A percentile compares a stretch with the other conserved stretches of the same genome.
Conservation (phyloP, 169 alveolate genomes). For the Miamiensis avidus region DNA sequence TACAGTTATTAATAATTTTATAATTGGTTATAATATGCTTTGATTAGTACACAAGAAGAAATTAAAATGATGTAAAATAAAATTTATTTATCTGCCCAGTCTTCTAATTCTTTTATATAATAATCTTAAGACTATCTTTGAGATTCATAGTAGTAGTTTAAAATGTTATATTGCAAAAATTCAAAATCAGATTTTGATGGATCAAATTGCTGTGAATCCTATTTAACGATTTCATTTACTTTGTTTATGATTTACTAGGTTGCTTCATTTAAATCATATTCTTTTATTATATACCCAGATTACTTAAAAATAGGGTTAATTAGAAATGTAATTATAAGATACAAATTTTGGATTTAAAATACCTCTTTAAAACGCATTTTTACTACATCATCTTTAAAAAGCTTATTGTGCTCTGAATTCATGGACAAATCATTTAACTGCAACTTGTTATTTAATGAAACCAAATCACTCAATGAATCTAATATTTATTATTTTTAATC, state of each 20-base stretch:
- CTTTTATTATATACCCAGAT: too few species aligned
- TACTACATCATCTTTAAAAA: not conserved
- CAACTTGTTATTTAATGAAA: not conserved
- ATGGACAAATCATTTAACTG: not conserved
- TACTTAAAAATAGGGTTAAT: too few species aligned
- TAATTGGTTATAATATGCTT: too few species aligned
- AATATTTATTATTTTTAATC: not conserved
- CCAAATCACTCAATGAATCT: not conserved
- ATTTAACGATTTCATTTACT: not conserved
- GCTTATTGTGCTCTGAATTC: not conserved
- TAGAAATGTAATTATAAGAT: too few species aligned
- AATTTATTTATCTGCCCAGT: not conserved
- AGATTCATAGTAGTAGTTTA: conserved; percentile 11
- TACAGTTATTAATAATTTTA: not conserved
- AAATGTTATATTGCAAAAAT: conserved; percentile 3
- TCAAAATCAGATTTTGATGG: not conserved
- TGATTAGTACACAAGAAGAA: not conserved
- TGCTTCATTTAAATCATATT: not conserved
- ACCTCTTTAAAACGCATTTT: not conserved
- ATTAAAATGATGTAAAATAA: not conserved
- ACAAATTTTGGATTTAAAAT: not conserved
- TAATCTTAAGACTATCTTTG: not conserved
- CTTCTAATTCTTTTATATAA: conserved; percentile 2
- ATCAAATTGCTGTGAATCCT: not conserved
- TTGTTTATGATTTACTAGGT: not conserved